Base-by-base conservation (phyloP, 148 eudicot species). In the Agrostemma githago region DNA sequence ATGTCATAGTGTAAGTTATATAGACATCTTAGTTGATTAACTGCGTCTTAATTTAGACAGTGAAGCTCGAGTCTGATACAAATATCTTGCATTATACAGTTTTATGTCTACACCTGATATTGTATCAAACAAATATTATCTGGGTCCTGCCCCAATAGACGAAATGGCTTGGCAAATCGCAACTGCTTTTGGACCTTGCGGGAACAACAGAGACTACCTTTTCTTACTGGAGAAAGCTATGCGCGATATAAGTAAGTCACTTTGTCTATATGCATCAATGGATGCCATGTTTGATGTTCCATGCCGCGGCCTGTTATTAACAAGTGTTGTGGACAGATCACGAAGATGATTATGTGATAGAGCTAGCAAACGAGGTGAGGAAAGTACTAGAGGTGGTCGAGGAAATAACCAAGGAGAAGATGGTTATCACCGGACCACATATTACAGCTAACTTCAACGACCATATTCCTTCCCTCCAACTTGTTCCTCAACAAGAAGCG, bases 111-210 rank as follows among this genome's bases (percentile, higher is more conserved):
- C 98, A 71, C 93, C 96, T n/a, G 93, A 91, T 82, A 82, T 70
- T 58, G 75, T 85, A 73, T 84, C 87, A 19, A 94, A 94, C 78
- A 94, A 87, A 76, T 94, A 92, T 82, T 94, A 94, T 81, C 83
- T 94, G 11, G 97, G 98, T 8, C 96, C 98, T 62, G 97, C 98
- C 8, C 98, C 98, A 4, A 26, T 91, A 82, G 93, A 86, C 71
- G 90, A 88, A 70, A 94, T 91, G 98, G 97, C 98, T 41, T 86
- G 88, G 84, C 98, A 94, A 89, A 94, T 94, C 70, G 98, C 97
- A 53, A 91, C 93, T 72, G 98, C 98, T 65, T 71, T 58, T 80
- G 98, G 98, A 61, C 98, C 98, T 2, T 91, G 96, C 67, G 98
- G 98, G 57, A 94, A 91, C 84, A 94, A 94, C 81, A 82, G 88